Conservation (phyloP, 1,139 yeast species). For the Saccharomyces hybrid region DNA sequence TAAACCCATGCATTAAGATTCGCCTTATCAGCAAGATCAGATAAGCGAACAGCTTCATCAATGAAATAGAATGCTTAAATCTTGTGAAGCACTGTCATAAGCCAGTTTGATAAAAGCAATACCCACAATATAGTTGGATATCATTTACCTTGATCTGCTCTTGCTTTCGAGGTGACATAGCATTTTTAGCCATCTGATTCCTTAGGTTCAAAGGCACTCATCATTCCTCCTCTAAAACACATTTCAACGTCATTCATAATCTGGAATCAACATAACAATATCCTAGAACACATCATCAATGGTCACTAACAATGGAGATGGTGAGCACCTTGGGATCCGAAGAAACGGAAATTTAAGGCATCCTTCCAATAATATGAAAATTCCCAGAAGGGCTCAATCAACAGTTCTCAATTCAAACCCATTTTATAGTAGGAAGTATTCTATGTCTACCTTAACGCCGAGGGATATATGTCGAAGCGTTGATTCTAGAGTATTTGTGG, state of each 20-base stretch:
- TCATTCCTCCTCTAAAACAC: not conserved
- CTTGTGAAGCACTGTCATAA: not conserved
- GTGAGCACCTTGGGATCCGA: not conserved
- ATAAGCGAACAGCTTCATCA: not conserved
- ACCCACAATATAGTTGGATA: not conserved
- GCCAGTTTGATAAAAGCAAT: not conserved
- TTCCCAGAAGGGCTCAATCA: not conserved
- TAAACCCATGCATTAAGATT: not conserved
- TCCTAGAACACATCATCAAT: not conserved
- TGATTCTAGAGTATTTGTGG: constrained; percentile 24
- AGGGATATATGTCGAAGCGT: constrained; percentile 1
- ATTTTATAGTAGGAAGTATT: constrained; percentile 7
- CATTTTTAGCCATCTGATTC: not conserved
- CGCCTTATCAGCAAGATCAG: not conserved
- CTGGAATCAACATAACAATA: not conserved
- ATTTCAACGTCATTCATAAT: not conserved
- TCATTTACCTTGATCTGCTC: not conserved
- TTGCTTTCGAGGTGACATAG: not conserved
- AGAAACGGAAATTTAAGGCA: not conserved
- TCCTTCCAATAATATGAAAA: not conserved
- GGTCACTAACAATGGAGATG: not conserved
- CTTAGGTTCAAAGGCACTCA: not conserved
- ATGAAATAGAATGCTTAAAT: not conserved
- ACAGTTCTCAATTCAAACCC: not conserved
- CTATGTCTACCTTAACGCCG: constrained; percentile 3